Base-by-base conservation (phyloP, 495 filamentous ascomycete species). In the Aspergillus ellipticus region DNA sequence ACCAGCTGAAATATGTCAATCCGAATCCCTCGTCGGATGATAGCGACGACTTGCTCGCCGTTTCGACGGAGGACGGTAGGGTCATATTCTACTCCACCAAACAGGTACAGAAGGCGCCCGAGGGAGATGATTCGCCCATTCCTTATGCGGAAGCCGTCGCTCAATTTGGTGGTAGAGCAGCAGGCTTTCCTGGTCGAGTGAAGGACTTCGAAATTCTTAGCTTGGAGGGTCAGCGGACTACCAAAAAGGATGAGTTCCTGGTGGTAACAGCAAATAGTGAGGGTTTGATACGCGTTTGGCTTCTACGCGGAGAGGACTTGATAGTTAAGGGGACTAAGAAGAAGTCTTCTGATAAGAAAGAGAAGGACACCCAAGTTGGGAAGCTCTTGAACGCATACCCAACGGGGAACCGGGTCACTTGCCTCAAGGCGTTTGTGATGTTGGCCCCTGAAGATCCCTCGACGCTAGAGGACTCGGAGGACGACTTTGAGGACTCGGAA, bases 21-120 rank as follows among this genome's bases (percentile, higher is more conserved):
- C 48, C 77, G n/a, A 64, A 73, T 24, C 43, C 62, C 26, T 65
- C 75, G 15, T 72, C 73, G 16, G 73, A 76, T 24, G 62, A 69
- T 19, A 68, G 74, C 28, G 73, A 71, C 15, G 74, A 77, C 15
- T 65, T 93, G 9, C 67, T 98, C 39, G 86, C 85, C 1, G 75
- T 95, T 6, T 89, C 91, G n/a, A 97, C 94, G 0, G 94, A 97
- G 67, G 93, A 97, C 68, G 94, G 95, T 17, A 79, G 88, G 42
- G 76, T 98, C 17, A 59, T 96, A 31, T 96, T 98, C 69, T 96
- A 90, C 66, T 85, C 85, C 42, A 92, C 89, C 2, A 72, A 59
- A 62, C 74, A 54, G 50, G 71, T 73, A 26, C 63, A 65, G 17
- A 43, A 68, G 16, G 56, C 58, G 2, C 63, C 65, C 24, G 63